Base-by-base conservation (phyloP, 306 rosid species). In the Prosopis cineraria region DNA sequence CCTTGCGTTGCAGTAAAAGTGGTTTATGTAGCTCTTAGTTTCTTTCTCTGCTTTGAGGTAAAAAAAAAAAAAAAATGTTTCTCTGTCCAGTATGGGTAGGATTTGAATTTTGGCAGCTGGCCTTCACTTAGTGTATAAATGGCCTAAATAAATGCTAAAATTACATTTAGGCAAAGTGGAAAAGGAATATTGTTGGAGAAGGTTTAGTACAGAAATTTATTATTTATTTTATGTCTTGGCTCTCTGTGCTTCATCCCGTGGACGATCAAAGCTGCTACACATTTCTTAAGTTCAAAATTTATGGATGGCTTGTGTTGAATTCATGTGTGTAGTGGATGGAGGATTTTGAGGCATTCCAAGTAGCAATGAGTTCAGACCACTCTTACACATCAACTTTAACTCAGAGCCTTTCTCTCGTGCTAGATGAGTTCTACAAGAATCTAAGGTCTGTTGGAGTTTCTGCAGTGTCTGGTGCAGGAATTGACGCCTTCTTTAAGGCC, bases 391-490 rank as follows among this genome's bases (percentile, higher is more conserved):
- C 94, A 25, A 85, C 83, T 44, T 81, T 93, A 78, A 78, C 87
- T 74, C 90, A 90, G 65, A 90, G 90, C 87, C 96, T 93, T 43
- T 80, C 89, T 53, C 96, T 93, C 70, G 93, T 71, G 60, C 76
- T 93, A 48, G 94, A 93, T 80, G 96, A 93, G 84, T 90, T 93
- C 83, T 93, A 93, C 78, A 90, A 89, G 68, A 93, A 93, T 71
- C 75, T 93, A 70, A 82, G 83, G 59, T 85, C 90, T 45, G 94
- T 89, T 60, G 98, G 96, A 77, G 96, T 91, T 48, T 93, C 96
- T 77, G 94, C 93, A 7, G 82, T 88, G 80, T 74, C 96, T 66
- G 93, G 98, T 66, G 82, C 81, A 27, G 94, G 97, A 87, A 72
- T 93, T 74, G 92, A 85, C 1, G 85, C 81, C 80, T 93, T 90